Evolutionary conservation across 805 yeast genomes (phyloP), one percentile per base, ranked within the genome.

Genomic region (Metschnikowia bowlesiae): DNA sequence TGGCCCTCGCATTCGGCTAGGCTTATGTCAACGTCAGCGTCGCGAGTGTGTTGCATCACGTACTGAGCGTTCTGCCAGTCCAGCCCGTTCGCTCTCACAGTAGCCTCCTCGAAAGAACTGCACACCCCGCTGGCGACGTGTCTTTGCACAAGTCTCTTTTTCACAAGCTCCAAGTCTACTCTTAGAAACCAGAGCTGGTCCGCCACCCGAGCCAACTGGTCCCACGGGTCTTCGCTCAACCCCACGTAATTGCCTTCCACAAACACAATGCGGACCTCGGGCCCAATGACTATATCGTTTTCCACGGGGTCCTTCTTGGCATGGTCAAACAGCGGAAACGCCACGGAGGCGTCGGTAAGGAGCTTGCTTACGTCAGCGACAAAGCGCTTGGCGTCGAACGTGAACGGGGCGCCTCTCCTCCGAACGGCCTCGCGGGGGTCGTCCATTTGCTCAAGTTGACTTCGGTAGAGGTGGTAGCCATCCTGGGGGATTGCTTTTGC

Each of bases 331-430:
- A 87, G 83, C 0, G 96, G 96, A 8, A 81, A 73, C 22, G 54
- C 53, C 6, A 83, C 70, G 16, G 67, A 61, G 1, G 76, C 75
- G 30, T 42, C 52, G 11, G 42, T 38, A 44, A 51, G 56, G 42
- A 68, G 49, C 33, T 53, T 46, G 37, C 52, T 47, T 4, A 68
- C 59, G 34, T 65, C 54, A 2, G 53, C 58, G 22, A 71, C 55
- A 46, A 73, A 64, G 14, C 52, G 44, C 54, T 56, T 16, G 65
- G 86, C 79, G 61, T 91, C 91, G 68, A 91, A 92, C 0, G 97
- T 90, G 57, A 75, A 80, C 1, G 96, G 95, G 0, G 96, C 85
- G 0, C 97, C 97, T 44, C 97, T 75, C 53, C 88, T 73, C 29
- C 68, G 64, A 31, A 81, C 67, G 0, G 96, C 92, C 33, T 67